Evolutionary conservation across 176 grass and related monocot species (phyloP), one percentile per base, ranked within the genome.

Genomic region (Hordeum marinum): DNA sequence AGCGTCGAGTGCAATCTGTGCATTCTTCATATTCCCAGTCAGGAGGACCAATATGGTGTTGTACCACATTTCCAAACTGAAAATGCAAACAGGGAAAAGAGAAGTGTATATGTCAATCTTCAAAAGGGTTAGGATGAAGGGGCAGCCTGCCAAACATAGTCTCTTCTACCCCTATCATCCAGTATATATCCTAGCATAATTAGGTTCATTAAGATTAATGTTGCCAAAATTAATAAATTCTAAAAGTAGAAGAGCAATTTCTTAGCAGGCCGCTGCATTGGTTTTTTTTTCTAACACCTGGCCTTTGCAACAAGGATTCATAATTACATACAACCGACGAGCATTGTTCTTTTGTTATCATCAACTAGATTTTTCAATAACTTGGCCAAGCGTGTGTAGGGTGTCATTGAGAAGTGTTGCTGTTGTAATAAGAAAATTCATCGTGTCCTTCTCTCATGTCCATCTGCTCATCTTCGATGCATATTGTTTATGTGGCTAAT

Each of bases 31-130:
- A 17, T 98, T 86, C 17, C 96, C 91, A 0, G 96, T 98, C 12
- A 98, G 88, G 50, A 98, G 91, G 77, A 95, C 89, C 78, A 98
- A 62, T 40, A 98, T 82, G 21, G 91, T 92, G 78, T 78, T 92
- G 88, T 98, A 98, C 96, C 93, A 98, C 21, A 90, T 48, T 87
- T 98, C 93, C 85, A 98, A 83, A 82, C 93, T 98, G 79, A 64
- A 91, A 74, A 23, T 54, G 78, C 8, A 68, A 85, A 17, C 54
- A 48, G 11, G 55, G 8, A 76, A 50, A 50, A 41, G 45, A 48
- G 4, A 48, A 48, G 1, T 15, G 46, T 50, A 50, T 50, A 50
- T 50, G 46, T 50, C 46, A 50, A 50, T 50, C 46, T 6, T 15
- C 17, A 6, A 50, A 50, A 50, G 46, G 5, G 13, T 50, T 50